Evolutionary conservation across 192 early-diverging fungal species (phyloP), one percentile per base, ranked within the genome.

Genomic region (Jimgerdemannia flammicorona): DNA sequence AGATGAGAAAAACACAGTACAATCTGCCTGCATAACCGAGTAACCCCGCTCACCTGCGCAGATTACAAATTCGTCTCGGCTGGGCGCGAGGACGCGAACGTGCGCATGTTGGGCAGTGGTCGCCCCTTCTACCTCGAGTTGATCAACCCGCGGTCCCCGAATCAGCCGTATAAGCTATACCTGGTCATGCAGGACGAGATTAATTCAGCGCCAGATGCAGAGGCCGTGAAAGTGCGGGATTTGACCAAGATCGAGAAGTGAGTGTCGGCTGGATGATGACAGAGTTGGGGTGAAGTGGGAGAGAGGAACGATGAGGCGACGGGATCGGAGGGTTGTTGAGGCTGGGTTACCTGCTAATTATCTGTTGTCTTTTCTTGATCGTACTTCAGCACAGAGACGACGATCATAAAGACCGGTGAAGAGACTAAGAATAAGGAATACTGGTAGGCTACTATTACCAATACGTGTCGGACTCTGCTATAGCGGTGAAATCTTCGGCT

Each of bases 31-130:
- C 64, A 76, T 63, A 44, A 49, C 65, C 40, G 14, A 40, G 17
- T 9, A 68, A 68, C 67, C 19, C 9, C 19, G 29, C 9, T 84
- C 81, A 44, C 29, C 49, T 39, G 29, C 72, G 40, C n/a, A 81
- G 88, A 78, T 44, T 93, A 90, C 80, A 96, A 93, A 71, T 92
- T 98, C 78, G 86, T 89, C 3, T 90, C 90, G 0, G 90, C 96
- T 4, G 97, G 97, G 14, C 90, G 96, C 20, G 97, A 98, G 78
- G 97, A 98, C 81, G 91, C 91, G 4, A 95, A 98, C 80, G 97
- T 98, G 29, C 88, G 94, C n/a, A 97, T 96, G 95, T 83, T 98
- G 42, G 95, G 95, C 44, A 84, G 86, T 44, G 97, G 97, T 29
- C 83, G 97, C 18, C 97, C 97, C 11, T 98, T 97, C 84, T 97